These are phyloP conservation scores for Mycena pura DNA, from an alignment of 768 basidiomycete species.

Conservation along the genomic window DNA sequence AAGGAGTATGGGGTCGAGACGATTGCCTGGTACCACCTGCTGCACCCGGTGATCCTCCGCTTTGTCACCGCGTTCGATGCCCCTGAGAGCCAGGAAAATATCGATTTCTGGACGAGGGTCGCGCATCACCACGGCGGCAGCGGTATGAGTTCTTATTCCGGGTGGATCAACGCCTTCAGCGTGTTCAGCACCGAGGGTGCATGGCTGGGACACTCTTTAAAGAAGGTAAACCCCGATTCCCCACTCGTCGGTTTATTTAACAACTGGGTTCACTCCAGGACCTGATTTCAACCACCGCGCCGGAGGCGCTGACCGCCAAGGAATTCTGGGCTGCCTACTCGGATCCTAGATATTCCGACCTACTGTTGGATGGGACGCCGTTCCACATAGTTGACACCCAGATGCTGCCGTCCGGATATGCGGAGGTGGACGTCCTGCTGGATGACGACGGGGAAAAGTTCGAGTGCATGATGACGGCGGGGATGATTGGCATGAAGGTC, in stretches of 20 bases:
- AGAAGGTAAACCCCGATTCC: background rate
- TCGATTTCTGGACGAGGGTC: background rate
- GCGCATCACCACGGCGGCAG: background rate
- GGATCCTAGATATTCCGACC: background rate
- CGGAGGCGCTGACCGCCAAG: background rate
- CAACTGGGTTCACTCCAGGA: background rate
- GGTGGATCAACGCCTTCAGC: background rate
- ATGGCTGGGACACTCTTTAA: background rate
- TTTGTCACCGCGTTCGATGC: background rate
- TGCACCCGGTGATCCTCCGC: background rate
- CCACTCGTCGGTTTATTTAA: background rate
- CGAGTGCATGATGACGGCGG: constrained; percentile 1
- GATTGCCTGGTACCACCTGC: background rate
- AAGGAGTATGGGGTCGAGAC: too few relatives aligned
- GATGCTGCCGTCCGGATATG: background rate
- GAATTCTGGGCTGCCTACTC: background rate
- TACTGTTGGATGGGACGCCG: background rate
- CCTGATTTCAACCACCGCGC: background rate
- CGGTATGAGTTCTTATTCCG: background rate
- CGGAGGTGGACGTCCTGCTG: background rate
- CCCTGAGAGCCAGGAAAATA: background rate
- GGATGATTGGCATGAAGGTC: background rate
- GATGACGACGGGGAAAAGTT: background rate
- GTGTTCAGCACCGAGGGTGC: background rate
- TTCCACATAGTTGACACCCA: background rate